Conservation (phyloP, 179 eudicot species). For the Beta macrorhiza region DNA sequence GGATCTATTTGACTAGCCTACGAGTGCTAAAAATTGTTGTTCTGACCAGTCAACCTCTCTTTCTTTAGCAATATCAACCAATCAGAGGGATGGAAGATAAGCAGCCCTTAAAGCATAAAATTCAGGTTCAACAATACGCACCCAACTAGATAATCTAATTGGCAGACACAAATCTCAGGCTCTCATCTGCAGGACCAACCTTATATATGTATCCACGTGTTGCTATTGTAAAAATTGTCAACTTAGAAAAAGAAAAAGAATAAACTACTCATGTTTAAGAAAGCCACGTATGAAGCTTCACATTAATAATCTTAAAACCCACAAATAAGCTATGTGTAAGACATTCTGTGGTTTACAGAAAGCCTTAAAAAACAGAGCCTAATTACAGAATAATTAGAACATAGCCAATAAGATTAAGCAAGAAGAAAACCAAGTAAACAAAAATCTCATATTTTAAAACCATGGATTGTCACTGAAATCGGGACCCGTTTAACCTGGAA, state of each 20-base stretch:
- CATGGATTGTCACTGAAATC: conserved; percentile 17
- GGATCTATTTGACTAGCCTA: not conserved
- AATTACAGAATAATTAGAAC: conserved; percentile 31
- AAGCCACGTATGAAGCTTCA: conserved; percentile 22
- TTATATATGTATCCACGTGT: conserved; percentile 17
- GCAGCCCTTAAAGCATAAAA: conserved; percentile 2
- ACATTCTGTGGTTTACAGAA: conserved; percentile 33
- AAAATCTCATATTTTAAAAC: not conserved
- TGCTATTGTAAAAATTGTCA: not conserved
- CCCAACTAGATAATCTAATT: conserved; percentile 31
- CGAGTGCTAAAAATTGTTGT: not conserved
- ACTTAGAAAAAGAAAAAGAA: not conserved
- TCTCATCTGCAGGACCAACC: conserved; percentile 20
- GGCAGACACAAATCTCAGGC: conserved; percentile 34
- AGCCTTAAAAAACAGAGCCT: conserved; percentile 27
- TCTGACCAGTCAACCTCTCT: not conserved
- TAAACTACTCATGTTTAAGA: not conserved
- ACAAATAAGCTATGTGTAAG: conserved; percentile 37
- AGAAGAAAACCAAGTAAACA: conserved; percentile 10
- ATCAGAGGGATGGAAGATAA: conserved; percentile 1
- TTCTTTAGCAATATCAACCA: conserved; percentile 8
- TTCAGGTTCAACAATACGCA: conserved; percentile 11
- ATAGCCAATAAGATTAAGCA: conserved; percentile 27
- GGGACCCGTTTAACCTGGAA: conserved; percentile 25
- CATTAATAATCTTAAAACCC: conserved; percentile 26